Percentiles rank a stretch among this genome's conserved stretches.
Evolutionary conservation across 73 alveolate species (phyloP).

Genomic region (Chromera velia): DNA sequence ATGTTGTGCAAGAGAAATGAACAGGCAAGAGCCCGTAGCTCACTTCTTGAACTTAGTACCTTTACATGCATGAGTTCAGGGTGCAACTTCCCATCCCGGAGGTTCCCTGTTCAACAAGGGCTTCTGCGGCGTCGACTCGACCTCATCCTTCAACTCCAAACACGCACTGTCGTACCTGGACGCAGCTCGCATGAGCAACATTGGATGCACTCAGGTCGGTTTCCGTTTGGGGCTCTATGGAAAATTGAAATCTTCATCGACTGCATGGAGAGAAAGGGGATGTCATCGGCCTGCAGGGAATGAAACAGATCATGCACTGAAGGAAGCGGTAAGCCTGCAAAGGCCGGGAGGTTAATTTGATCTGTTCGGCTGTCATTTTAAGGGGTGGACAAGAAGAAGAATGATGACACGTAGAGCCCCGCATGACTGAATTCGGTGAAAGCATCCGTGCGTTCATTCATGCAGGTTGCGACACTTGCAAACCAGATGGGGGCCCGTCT

Average conservation of each 20-base stretch:
- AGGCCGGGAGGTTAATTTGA: conserved; percentile 17
- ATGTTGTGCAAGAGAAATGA: too few relatives aligned
- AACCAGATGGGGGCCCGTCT: background rate
- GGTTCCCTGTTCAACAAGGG: conserved; percentile 9
- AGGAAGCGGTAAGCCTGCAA: too few relatives aligned
- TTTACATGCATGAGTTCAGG: conserved; percentile 7
- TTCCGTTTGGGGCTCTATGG: background rate
- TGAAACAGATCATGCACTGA: conserved; percentile 4
- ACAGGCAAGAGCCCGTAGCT: too few relatives aligned
- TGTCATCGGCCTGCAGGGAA: background rate
- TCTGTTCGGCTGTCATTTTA: background rate
- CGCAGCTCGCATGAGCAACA: background rate
- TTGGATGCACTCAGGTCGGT: background rate
- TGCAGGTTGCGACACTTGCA: conserved; percentile 11
- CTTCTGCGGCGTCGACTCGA: conserved; percentile 14
- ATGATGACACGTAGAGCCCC: background rate
- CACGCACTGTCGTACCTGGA: conserved; percentile 15
- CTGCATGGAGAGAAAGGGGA: background rate
- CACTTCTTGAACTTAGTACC: too few relatives aligned
- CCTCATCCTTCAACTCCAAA: conserved; percentile 13
- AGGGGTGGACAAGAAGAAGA: background rate
- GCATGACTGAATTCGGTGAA: background rate
- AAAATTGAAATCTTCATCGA: background rate
- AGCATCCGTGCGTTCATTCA: conserved; percentile 6
- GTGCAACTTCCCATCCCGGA: conserved; percentile 13